Evolutionary conservation across 441 rosid species (phyloP).

Genomic region (Manihot esculenta): DNA sequence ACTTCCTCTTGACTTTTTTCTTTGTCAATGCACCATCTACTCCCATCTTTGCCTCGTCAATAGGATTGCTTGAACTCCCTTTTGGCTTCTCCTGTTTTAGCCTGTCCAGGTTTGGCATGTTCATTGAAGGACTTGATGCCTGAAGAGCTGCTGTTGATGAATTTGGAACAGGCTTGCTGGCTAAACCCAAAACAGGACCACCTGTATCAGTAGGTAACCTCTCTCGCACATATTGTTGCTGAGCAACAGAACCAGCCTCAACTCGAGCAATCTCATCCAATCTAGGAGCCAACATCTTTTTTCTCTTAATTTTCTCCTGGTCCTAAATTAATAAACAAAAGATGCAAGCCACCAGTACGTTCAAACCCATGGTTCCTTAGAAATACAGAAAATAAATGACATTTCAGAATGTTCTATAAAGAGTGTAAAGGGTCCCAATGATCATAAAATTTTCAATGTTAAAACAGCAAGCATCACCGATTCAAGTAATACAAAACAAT

Average conservation of each 20-base stretch:
- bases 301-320: conserved; percentile 52
- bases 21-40: conserved; percentile 40
- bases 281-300: conserved; percentile 43
- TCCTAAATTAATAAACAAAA: conserved; percentile 32
- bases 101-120: conserved; percentile 39
- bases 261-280: conserved; percentile 41
- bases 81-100: conserved; percentile 54
- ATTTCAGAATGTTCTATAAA: background rate
- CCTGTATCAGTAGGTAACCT: conserved; percentile 38
- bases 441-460: background rate
- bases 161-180: conserved; percentile 38
- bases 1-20: conserved; percentile 67
- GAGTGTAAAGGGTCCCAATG: background rate
- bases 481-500: background rate
- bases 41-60: conserved; percentile 47
- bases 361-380: background rate
- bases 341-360: background rate
- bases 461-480: background rate
- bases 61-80: conserved; percentile 46
- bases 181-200: conserved; percentile 39
- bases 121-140: conserved; percentile 39
- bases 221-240: conserved; percentile 41
- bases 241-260: conserved; percentile 39
- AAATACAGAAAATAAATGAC: conserved; percentile 1
- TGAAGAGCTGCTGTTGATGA: conserved; percentile 32